These are phyloP conservation scores for Chaetomiaceae sp. DNA, from an alignment of 2,329 filamentous ascomycete species.

Conservation along the genomic window DNA sequence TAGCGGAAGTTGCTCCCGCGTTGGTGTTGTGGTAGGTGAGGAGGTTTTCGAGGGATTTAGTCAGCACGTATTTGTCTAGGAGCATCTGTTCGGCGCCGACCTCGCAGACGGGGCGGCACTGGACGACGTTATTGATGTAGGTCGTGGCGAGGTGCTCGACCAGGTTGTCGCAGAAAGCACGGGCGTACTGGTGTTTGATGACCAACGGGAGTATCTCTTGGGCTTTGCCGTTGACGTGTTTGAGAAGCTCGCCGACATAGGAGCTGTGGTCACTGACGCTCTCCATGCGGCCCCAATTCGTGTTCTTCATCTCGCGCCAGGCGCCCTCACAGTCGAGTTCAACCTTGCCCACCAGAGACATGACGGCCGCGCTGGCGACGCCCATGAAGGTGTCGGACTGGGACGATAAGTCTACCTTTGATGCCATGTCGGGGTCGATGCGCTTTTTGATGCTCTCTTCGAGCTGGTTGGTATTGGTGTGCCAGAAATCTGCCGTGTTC, in stretches of 20 bases:
- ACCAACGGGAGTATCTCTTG: slow-evolving; percentile 71
- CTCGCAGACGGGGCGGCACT: slow-evolving; percentile 86
- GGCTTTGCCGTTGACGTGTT: slow-evolving; percentile 64
- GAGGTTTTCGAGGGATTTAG: slow-evolving; percentile 70
- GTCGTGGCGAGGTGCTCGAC: slow-evolving; percentile 77
- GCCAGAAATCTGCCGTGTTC: slow-evolving; percentile 97
- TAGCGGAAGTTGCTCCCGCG: slow-evolving; percentile 28
- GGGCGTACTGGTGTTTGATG: slow-evolving; percentile 86
- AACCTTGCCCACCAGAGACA: slow-evolving; percentile 77
- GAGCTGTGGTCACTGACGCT: slow-evolving; percentile 89
- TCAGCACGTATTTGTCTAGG: slow-evolving; percentile 86
- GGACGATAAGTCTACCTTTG: slow-evolving; percentile 79
- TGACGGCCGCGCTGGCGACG: slow-evolving; percentile 81
- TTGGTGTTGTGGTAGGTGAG: slow-evolving; percentile 52
- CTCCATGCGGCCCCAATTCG: slow-evolving; percentile 90
- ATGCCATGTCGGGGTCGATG: slow-evolving; percentile 72
- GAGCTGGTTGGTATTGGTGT: slow-evolving; percentile 84
- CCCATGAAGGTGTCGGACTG: slow-evolving; percentile 95
- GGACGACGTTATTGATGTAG: slow-evolving; percentile 79
- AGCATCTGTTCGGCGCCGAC: slow-evolving; percentile 97
- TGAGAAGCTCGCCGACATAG: slow-evolving; percentile 79
- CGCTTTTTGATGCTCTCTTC: slow-evolving; percentile 92
- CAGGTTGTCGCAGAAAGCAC: slow-evolving; percentile 93
- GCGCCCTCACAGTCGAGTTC: slow-evolving; percentile 77
- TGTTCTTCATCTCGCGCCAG: slow-evolving; percentile 97